Base-by-base conservation (phyloP, 208 protist genomes). In the Vickermania ingenoplastis region DNA sequence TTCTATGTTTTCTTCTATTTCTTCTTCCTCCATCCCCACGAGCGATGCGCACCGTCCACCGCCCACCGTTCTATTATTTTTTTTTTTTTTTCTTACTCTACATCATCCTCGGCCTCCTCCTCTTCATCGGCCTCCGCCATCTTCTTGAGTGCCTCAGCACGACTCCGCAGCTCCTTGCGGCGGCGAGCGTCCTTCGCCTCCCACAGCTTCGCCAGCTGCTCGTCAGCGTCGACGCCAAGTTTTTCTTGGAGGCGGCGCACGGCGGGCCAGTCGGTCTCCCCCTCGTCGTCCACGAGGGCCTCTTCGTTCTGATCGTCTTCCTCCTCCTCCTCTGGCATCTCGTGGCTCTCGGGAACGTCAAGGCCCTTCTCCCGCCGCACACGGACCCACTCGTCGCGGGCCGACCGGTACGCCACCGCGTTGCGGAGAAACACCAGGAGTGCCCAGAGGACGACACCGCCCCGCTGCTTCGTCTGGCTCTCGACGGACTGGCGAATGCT, bases 261-360 rank as follows among this genome's bases (percentile, higher is more conserved):
- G 0, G 70, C 82, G 0, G 57, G 79, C 14, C 63, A 61, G 45
- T 93, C 86, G 26, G 67, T 31, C 53, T 84, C 76, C 26, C 78
- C 86, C 21, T 88, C 86, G 21, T 86, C 77, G 29, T 79, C 64
- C n/a, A 79, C 29, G 14, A 89, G 65, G n/a, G 56, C 75, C 63
- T 93, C 86, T 13, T 91, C 79, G 45, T 92, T 81, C 17, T 75
- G 36, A 1, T 71, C 67, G 48, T 93, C 86, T 30, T 73, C 70
- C 17, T 80, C 82, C 28, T 91, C 82, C 22, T 88, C 86, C 59
- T 89, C 86, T 0, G 83, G 83, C 56, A 86, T 26, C 61, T 93
- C 86, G 41, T 67, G 48, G 14, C 13, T 26, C 3, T 61, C 57
- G 22, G 83, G 67, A 17, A 77, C 41, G 3, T 83, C 74, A 30